phyloP scores from a whole-genome alignment of 192 early-diverging fungal species.

The Helicostylum pulchrum region DNA sequence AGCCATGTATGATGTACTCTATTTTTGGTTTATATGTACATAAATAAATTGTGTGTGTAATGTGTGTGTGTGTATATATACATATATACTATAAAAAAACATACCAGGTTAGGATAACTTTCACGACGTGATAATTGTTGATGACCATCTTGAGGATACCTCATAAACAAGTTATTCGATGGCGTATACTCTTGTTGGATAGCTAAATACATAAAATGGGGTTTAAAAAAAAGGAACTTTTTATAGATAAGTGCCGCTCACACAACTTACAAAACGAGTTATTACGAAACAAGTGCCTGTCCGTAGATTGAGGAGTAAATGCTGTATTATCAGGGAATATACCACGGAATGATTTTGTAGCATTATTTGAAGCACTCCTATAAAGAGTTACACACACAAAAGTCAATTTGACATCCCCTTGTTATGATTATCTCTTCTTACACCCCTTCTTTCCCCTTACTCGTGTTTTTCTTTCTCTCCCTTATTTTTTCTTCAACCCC shows the following conservation, averaged over 20 bases:
- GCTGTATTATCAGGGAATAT: constrained; percentile 15
- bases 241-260: too few species aligned
- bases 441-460: background rate
- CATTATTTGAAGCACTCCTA: background rate
- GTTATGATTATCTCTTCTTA: background rate
- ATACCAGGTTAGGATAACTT: constrained; percentile 14
- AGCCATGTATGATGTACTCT: constrained; percentile 13
- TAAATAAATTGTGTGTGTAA: background rate
- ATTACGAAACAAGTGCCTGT: constrained; percentile 6
- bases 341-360: constrained; percentile 13
- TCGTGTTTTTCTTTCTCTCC: background rate
- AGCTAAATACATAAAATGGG: too few species aligned
- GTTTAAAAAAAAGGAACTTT: too few species aligned
- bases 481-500: background rate
- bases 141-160: background rate
- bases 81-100: background rate
- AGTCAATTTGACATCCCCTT: constrained; percentile 13
- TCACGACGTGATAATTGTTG: constrained; percentile 14
- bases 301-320: constrained; percentile 10
- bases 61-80: too few species aligned
- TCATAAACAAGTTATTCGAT: constrained; percentile 5
- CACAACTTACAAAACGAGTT: background rate
- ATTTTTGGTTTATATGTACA: background rate
- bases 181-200: too few species aligned
- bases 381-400: background rate